Base-by-base conservation (phyloP, 2,329 filamentous ascomycete genomes). In the Keithomyces neogunnii region DNA sequence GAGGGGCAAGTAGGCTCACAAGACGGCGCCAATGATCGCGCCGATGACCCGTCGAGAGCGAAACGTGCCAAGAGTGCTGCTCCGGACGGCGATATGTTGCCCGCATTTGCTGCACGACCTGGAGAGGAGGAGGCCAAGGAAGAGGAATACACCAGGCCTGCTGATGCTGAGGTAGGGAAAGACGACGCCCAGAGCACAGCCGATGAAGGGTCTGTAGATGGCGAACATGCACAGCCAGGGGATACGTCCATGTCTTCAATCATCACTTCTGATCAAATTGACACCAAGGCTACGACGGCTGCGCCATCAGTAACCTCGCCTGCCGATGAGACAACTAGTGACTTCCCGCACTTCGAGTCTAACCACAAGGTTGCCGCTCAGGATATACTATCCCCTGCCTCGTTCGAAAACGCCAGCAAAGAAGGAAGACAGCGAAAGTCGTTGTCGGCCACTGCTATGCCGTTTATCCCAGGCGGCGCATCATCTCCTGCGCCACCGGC, bases 61-160 rank as follows among this genome's bases (percentile, higher is more conserved):
- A 96, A 96, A 75, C 83, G 90, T 64, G 82, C 82, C 56, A 82
- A 84, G 58, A 82, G 81, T 53, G 76, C 69, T 45, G 79, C 75
- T 19, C 80, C 77, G 49, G 84, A 87, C 60, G 85, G 81, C 19
- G 84, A 95, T 59, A 80, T 85, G 47, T 82, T 92, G 29, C 85
- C 87, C 28, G 74, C 82, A 48, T 95, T 95, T 65, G 88, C 89
- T 7, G 74, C 81, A 48, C 76, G 74, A 11, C 71, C 69, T 1
- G 55, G 56, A 7, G 51, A 61, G n/a, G 46, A 55, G 28, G 45
- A 49, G 4, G 52, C 53, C 3, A 50, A 61, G n/a, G 46, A 55
- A 19, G 45, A 49, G 4, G 52, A 53, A 4, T 51, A 55, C 5
- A 42, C 51, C 3, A 48, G 52, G 4, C 29, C 49, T 60, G 57